phyloP scores from a whole-genome alignment of 148 eudicot species.

The Euryodendron excelsum region DNA sequence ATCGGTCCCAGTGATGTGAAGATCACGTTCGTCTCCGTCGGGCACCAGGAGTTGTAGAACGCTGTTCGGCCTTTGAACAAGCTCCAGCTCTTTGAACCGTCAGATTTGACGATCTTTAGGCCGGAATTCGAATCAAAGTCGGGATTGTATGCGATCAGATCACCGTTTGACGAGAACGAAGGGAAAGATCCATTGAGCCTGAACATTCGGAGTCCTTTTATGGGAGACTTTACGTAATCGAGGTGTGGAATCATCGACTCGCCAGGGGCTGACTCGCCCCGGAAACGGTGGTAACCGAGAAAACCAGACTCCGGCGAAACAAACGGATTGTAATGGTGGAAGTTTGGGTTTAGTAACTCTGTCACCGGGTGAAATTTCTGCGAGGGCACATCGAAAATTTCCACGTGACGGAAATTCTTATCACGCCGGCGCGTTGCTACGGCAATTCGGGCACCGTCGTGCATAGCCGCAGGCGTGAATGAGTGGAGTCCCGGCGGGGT shows the following conservation, averaged over 20 bases:
- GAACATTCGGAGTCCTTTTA: slow-evolving; percentile 36
- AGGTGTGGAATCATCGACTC: slow-evolving; percentile 44
- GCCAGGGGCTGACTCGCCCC: slow-evolving; percentile 33
- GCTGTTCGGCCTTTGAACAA: slow-evolving; percentile 42
- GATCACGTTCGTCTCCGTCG: slow-evolving; percentile 47
- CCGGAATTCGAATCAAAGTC: slow-evolving; percentile 47
- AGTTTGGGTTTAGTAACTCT: slow-evolving; percentile 40
- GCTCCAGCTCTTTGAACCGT: slow-evolving; percentile 72
- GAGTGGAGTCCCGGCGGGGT: slow-evolving; percentile 77
- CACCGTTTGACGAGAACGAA: slow-evolving; percentile 54
- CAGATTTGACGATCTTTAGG: slow-evolving; percentile 51
- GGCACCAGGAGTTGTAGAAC: slow-evolving; percentile 63
- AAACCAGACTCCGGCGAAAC: slow-evolving; percentile 50
- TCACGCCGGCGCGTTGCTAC: slow-evolving; percentile 63
- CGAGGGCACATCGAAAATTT: slow-evolving; percentile 48
- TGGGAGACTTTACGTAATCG: slow-evolving; percentile 40
- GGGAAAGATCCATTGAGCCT: slow-evolving; percentile 72
- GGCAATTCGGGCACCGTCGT: slow-evolving; percentile 34
- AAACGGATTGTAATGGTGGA: slow-evolving; percentile 86
- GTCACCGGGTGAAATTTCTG: slow-evolving; percentile 49
- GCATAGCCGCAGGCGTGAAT: slow-evolving; percentile 73
- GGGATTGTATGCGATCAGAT: slow-evolving; percentile 54
- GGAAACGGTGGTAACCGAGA: slow-evolving; percentile 76
- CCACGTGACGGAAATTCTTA: slow-evolving; percentile 55
- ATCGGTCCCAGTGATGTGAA: slow-evolving; percentile 71